Evolutionary conservation across 352 stramenopile species (phyloP), one percentile per base, ranked within the genome.

Genomic region (Pythium dissimile): DNA sequence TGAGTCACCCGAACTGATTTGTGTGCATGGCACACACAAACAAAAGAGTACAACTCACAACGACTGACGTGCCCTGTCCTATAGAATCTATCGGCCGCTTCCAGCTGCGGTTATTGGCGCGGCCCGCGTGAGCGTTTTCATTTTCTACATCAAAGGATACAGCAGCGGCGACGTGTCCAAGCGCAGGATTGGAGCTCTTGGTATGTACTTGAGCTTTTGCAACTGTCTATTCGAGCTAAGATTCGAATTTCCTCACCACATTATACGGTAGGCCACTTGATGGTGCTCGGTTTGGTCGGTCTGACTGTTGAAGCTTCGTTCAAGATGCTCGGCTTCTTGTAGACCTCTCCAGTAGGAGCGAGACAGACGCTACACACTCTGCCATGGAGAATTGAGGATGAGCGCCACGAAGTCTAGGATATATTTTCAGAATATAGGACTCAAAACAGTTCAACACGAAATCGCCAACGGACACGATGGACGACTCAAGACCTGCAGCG

Each of bases 81-180:
- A n/a, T 59, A 91, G 81, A 3, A 59, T 86, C 15, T 86, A 77
- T 44, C 83, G 77, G 21, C 83, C 83, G 8, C 24, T 71, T 13
- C 52, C 77, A 13, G 83, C 83, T 23, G 80, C 73, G 9, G 84
- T 88, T 51, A 75, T 66, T 10, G 72, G 78, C 2, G 42, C 75
- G 3, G 46, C 89, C 27, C 80, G 83, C 50, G 62, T 88, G 31
- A 12, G 80, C 9, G 67, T 65, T 20, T 92, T 92, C 63, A 69
- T 89, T 24, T 43, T 67, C 28, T 92, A 92, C 69, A 75, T 92
- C 48, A 54, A 64, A 9, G 77, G 80, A 5, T 92, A 92, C 56
- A 62, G 67, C 31, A 75, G 64, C 16, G 82, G 82, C 2, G 76
- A 87, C 43, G 77, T 77, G 3, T 71, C 69, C 35, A 89, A 88